Evolutionary conservation across 192 early-diverging fungal species (phyloP), one percentile per base, ranked within the genome.

Genomic region (Allomyces javanicus): DNA sequence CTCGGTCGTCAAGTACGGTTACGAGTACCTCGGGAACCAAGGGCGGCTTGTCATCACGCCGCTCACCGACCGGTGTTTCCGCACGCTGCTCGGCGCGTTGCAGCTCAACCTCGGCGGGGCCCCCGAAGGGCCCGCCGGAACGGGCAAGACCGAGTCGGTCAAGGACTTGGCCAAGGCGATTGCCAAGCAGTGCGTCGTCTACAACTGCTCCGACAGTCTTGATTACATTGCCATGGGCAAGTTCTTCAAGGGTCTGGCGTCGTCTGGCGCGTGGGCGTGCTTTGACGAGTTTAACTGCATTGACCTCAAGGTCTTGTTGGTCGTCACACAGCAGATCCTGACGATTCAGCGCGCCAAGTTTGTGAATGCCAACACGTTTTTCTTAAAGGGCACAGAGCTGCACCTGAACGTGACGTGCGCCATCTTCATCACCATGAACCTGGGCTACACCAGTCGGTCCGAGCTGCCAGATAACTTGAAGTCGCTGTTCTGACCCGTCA

Each of bases 201-300:
- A 98, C 73, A 98, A 96, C 79, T 99, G 97, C 78, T 96, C 98
- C 70, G 97, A 99, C 79, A 94, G 88, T 69, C 98, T 99, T 80
- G 97, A 99, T 76, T 99, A 97, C 81, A 92, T 96, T 72, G 94
- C 97, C 33, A 97, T 99, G 94, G 97, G 97, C 62, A 89, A 96
- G 70, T 98, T 99, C 67, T 99, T 99, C 74, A 86, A 97, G 68
- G 97, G 97, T 64, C 81, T 99, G 67, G 96, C 87, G 74, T 92
- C 93, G 73, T 96, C 98, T 10, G 97, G 97, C 55, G 97, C 95
- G 0, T 98, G 94, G 95, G 96, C 96, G 65, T 94, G 94, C 77
- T 99, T 97, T 73, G 96, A 98, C 76, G 96, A 99, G 78, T 99
- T 99, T 76, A 99, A 99, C 75, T 88, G 97, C 62, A 75, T 99